These are phyloP conservation scores for Dinochytrium kinnereticum DNA, from an alignment of 371 early-diverging fungal genomes.

Conservation along the genomic window DNA sequence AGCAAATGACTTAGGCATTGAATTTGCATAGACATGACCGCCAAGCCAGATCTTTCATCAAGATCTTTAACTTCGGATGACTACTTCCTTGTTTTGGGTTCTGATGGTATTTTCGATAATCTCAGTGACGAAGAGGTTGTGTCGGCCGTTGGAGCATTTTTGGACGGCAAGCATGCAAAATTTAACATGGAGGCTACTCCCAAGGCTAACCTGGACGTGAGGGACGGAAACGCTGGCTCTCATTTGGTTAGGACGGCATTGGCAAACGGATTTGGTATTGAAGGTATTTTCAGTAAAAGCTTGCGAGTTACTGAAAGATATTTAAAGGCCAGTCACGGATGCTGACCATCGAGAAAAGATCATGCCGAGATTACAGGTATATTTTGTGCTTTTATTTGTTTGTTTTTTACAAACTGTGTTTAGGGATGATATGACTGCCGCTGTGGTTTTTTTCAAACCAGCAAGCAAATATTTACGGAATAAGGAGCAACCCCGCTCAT, in stretches of 20 bases:
- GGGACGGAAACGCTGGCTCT: neutral
- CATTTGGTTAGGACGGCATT: conserved; percentile 7
- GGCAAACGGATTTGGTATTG: neutral
- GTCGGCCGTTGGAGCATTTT: conserved; percentile 41
- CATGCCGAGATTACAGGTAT: neutral
- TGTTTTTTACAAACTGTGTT: conserved; percentile 36
- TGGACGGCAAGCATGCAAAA: neutral
- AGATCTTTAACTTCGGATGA: conserved; percentile 48
- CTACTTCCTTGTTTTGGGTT: conserved; percentile 83
- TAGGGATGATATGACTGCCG: conserved; percentile 94
- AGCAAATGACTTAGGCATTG: neutral
- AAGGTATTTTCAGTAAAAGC: neutral
- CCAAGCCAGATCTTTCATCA: conserved; percentile 69
- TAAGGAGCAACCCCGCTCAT: too few species aligned
- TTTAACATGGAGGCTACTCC: neutral
- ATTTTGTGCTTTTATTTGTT: neutral
- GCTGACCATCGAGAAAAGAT: neutral
- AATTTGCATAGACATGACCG: conserved; percentile 89
- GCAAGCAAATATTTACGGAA: neutral
- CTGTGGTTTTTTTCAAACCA: conserved; percentile 71
- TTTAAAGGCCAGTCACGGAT: neutral
- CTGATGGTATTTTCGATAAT: conserved; percentile 93
- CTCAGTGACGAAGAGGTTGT: conserved; percentile 75
- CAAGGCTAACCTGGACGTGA: neutral
- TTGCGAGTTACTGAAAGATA: neutral